phyloP scores from a whole-genome alignment of 23 red algal genomes.

The Gracilaria caudata region DNA sequence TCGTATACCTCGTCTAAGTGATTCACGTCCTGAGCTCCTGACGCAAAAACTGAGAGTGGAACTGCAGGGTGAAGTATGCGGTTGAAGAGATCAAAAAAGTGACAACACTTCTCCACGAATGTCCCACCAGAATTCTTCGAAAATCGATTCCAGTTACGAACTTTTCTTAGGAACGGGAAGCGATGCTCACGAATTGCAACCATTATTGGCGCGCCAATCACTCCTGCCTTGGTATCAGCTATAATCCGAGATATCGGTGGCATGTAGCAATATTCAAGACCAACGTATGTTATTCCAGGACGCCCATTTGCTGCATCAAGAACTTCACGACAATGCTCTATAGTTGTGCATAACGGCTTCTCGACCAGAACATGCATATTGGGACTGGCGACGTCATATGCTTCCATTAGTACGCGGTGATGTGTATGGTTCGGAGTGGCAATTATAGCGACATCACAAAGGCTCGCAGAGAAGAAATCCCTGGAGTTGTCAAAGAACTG shows the following conservation, averaged over 20 bases:
- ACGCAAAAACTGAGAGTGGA: slow-evolving; percentile 54
- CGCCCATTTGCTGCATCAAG: slow-evolving; percentile 30
- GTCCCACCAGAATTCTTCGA: slow-evolving; percentile 61
- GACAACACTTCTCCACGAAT: slow-evolving; percentile 84
- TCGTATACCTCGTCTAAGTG: slow-evolving; percentile 70
- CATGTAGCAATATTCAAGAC: slow-evolving; percentile 84
- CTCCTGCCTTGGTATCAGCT: slow-evolving; percentile 21
- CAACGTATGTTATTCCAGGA: slow-evolving; percentile 48
- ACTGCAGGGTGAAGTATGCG: slow-evolving; percentile 38
- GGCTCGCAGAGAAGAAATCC: slow-evolving; percentile 46
- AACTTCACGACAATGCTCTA: slow-evolving; percentile 68
- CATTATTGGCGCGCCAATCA: slow-evolving; percentile 54
- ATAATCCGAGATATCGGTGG: slow-evolving; percentile 59
- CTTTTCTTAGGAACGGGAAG: slow-evolving; percentile 78
- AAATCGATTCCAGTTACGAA: slow-evolving; percentile 79
- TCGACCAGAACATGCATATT: slow-evolving; percentile 69
- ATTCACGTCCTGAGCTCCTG: slow-evolving; percentile 72
- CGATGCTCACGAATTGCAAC: slow-evolving; percentile 79
- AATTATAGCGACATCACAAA: slow-evolving; percentile 68
- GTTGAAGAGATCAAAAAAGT: slow-evolving; percentile 84
- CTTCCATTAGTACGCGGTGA: slow-evolving; percentile 39
- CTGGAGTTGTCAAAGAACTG: slow-evolving; percentile 22
- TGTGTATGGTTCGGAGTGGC: slow-evolving; percentile 76
- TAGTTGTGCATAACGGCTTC: slow-evolving; percentile 74
- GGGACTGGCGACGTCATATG: slow-evolving; percentile 22